These are phyloP conservation scores for Rubroshorea leprosula DNA, from an alignment of 345 rosid species.

Conservation along the genomic window DNA sequence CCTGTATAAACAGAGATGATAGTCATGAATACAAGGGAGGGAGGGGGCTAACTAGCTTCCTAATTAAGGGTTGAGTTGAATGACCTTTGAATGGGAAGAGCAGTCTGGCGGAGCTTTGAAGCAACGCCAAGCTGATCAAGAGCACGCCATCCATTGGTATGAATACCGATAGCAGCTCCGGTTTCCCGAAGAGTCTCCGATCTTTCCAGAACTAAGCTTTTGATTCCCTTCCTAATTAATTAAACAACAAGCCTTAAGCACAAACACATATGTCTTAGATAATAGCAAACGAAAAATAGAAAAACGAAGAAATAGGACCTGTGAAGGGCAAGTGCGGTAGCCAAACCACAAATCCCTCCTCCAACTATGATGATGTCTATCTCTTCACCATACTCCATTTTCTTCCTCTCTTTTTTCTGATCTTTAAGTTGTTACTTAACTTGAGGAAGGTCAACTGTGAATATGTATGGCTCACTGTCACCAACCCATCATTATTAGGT, in stretches of 20 bases:
- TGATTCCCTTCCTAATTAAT: slow-evolving; percentile 60
- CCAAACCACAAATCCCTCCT: slow-evolving; percentile 55
- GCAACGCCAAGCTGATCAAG: slow-evolving; percentile 52
- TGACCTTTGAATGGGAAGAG: slow-evolving; percentile 13
- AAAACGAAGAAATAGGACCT: slow-evolving; percentile 19
- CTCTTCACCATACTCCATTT: slow-evolving; percentile 5
- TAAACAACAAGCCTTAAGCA: too few relatives aligned
- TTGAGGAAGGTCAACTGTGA: too few relatives aligned
- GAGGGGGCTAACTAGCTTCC: too few relatives aligned
- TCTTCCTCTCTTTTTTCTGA: too few relatives aligned
- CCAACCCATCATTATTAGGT: too few relatives aligned
- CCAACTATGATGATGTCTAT: slow-evolving; percentile 40
- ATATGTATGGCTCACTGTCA: too few relatives aligned
- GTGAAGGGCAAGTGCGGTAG: slow-evolving; percentile 54
- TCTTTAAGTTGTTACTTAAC: too few relatives aligned
- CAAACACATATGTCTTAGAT: too few relatives aligned
- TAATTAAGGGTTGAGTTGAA: too few relatives aligned
- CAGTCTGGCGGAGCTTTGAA: slow-evolving; percentile 31
- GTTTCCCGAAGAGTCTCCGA: slow-evolving; percentile 37
- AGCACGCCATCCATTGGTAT: slow-evolving; percentile 60
- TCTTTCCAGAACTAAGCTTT: slow-evolving; percentile 47
- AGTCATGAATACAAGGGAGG: too few relatives aligned
- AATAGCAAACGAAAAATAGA: too few relatives aligned
- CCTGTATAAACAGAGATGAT: too few relatives aligned
- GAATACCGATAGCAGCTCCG: slow-evolving; percentile 46